Conservation (phyloP, 768 basidiomycete species). For the Tricholoma matsutake region DNA sequence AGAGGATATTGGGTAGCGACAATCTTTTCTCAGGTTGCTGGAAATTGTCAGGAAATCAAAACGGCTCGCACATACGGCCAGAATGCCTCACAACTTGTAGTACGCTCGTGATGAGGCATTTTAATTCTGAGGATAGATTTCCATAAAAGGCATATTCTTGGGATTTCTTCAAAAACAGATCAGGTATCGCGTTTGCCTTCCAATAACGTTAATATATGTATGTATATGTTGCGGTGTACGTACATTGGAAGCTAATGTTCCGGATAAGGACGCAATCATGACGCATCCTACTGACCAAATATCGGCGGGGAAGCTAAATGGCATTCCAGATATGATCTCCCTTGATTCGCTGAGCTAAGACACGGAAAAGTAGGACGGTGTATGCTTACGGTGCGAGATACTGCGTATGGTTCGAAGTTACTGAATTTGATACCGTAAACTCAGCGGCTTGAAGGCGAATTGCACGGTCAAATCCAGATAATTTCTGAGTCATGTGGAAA, state of each 20-base stretch:
- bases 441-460: conserved; percentile 22
- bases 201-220: neutral
- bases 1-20: conserved; percentile 9
- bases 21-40: conserved; percentile 18
- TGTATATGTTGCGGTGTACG: conserved; percentile 1
- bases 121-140: conserved; percentile 18
- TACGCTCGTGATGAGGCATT: conserved; percentile 25
- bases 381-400: conserved; percentile 41
- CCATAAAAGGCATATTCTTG: conserved; percentile 22
- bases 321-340: conserved; percentile 32
- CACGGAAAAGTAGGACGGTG: neutral
- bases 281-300: conserved; percentile 49
- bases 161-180: conserved; percentile 22
- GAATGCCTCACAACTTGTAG: conserved; percentile 24
- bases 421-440: conserved; percentile 18
- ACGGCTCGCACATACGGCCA: neutral
- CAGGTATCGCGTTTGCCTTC: conserved; percentile 18
- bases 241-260: conserved; percentile 33
- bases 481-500: conserved; percentile 33
- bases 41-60: neutral
- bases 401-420: conserved; percentile 11
- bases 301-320: conserved; percentile 37
- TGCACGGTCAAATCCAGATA: conserved; percentile 39
- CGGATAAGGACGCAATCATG: conserved; percentile 34
- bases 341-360: conserved; percentile 22